phyloP scores from a whole-genome alignment of 805 yeast genomes.

The Barnettozyma pratensis region DNA sequence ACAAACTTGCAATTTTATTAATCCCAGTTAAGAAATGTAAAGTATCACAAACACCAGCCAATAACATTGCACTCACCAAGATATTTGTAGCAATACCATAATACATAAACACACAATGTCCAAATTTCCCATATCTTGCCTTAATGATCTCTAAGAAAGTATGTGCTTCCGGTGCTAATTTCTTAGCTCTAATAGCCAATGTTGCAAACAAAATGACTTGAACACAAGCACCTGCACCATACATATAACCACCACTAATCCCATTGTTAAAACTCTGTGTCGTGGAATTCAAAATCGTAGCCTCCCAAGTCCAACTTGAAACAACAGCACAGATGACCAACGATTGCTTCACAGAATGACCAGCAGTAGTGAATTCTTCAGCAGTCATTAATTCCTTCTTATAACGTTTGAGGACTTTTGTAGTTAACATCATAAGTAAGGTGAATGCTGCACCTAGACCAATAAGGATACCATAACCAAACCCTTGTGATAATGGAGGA shows the following conservation, averaged over 20 bases:
- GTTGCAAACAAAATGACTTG: slow-evolving; percentile 85
- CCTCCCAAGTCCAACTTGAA: slow-evolving; percentile 93
- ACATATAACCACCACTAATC: slow-evolving; percentile 59
- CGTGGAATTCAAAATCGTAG: slow-evolving; percentile 68
- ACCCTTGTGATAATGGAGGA: slow-evolving; percentile 52
- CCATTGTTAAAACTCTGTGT: slow-evolving; percentile 79
- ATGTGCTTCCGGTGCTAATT: slow-evolving; percentile 87
- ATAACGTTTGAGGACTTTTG: slow-evolving; percentile 67
- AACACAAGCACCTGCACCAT: slow-evolving; percentile 89
- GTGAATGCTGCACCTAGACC: slow-evolving; percentile 85
- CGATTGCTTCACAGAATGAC: slow-evolving; percentile 81
- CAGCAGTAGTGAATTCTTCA: slow-evolving; percentile 92
- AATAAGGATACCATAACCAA: slow-evolving; percentile 83
- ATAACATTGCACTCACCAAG: slow-evolving; percentile 86
- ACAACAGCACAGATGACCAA: slow-evolving; percentile 88
- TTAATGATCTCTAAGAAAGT: slow-evolving; percentile 83
- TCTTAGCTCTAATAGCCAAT: slow-evolving; percentile 82
- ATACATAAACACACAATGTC: slow-evolving; percentile 66
- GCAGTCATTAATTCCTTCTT: slow-evolving; percentile 85
- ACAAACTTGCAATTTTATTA: slow-evolving; percentile 76
- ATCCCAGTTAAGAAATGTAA: slow-evolving; percentile 77
- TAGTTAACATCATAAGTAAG: slow-evolving; percentile 71
- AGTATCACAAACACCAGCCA: slow-evolving; percentile 88
- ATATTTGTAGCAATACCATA: slow-evolving; percentile 87
- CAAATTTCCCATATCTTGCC: slow-evolving; percentile 71